Percentiles rank a stretch among this genome's conserved stretches.
Conservation (phyloP, 208 protist genomes). For the Strigomonas culicis region DNA sequence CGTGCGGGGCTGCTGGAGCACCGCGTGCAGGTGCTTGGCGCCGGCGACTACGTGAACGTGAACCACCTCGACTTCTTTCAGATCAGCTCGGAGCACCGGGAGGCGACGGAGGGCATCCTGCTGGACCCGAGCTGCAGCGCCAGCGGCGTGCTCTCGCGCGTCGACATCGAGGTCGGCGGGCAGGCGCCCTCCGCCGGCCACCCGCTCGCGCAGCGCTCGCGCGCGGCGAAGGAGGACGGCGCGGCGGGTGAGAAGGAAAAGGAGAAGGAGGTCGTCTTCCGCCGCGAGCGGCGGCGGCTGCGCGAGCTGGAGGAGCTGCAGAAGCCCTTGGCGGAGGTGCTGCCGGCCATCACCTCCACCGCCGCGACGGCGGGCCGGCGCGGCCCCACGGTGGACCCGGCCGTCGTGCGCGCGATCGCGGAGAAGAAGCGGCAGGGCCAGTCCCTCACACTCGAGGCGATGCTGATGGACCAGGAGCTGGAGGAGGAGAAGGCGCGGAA, state of each 20-base stretch:
- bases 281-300: not conserved
- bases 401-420: not conserved
- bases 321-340: not conserved
- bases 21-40: conserved; percentile 63
- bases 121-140: conserved; percentile 91
- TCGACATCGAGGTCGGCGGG: conserved; percentile 70
- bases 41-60: conserved; percentile 69
- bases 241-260: not conserved
- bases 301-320: not conserved
- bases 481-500: conserved; percentile 9
- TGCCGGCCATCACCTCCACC: not conserved
- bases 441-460: conserved; percentile 4
- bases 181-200: conserved; percentile 13
- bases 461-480: conserved; percentile 15
- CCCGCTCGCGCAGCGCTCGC: not conserved
- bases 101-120: conserved; percentile 81
- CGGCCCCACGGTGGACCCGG: not conserved
- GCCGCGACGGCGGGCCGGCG: not conserved
- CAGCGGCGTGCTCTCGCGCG: conserved; percentile 83
- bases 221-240: not conserved
- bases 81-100: conserved; percentile 64
- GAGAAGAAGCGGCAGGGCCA: not conserved
- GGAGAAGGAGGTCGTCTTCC: not conserved
- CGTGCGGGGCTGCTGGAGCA: conserved; percentile 60
- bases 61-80: conserved; percentile 88